Base-by-base conservation (phyloP, 768 basidiomycete genomes). In the Suillus occidentalis region DNA sequence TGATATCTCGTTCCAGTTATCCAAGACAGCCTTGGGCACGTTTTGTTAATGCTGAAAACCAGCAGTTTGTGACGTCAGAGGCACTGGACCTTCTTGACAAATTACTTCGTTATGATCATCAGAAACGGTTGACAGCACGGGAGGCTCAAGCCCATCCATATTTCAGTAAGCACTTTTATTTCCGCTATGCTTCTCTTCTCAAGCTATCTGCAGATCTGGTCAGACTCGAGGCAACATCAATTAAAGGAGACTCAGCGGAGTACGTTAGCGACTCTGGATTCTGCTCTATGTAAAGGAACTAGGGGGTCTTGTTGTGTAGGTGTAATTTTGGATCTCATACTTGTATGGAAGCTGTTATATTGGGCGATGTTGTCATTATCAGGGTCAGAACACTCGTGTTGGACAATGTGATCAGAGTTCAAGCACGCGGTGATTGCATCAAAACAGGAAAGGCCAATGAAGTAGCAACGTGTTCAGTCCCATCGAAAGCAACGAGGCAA, bases 141-240 rank as follows among this genome's bases (percentile, higher is more conserved):
- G 89, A 91, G 75, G 86, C 87, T 42, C 86, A 87, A 77, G 79
- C 79, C 61, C 89, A 90, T 75, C 80, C 85, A 62, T 90, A 86
- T 78, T 90, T 90, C 73, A 86, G 85, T 85, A 65, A 31, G 75
- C 61, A 55, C n/a, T 55, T 72, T 68, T 67, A 63, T 70, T 66
- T 67, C 68, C 63, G 64, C 62, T 65, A 39, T 60, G 62, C 53
- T 66, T 68, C 63, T 70, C 68, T 71, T 73, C 66, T 71, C 68
- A 69, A 59, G 18, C 5, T 66, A 67, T 72, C 61, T 56, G 65
- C 63, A 84, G 83, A 83, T 73, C 76, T 79, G 60, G 83, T 83
- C 63, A 80, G 82, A 71, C 79, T 84, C 70, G 83, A 82, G 76
- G 79, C 80, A 66, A 68, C 74, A 59, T 80, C 78, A 66, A 76